These are phyloP conservation scores for Epichloe bromicola DNA, from an alignment of 2,329 filamentous ascomycete species.

Conservation along the genomic window DNA sequence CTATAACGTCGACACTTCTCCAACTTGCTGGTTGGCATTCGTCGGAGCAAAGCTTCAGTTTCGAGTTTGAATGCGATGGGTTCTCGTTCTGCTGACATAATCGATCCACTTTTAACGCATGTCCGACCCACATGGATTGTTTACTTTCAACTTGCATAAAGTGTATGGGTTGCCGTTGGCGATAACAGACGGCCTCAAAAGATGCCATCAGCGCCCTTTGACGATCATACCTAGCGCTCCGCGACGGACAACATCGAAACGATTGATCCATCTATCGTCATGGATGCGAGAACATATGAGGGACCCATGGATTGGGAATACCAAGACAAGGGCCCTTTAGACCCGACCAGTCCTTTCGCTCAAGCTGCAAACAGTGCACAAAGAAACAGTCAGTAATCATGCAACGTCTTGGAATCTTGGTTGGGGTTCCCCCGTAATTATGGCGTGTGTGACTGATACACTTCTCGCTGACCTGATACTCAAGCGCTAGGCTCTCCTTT, in stretches of 20 bases:
- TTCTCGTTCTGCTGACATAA: slow-evolving; percentile 18
- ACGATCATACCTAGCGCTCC: neutral
- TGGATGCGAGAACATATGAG: slow-evolving; percentile 44
- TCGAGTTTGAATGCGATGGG: neutral
- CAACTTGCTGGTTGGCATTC: neutral
- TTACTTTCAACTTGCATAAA: slow-evolving; percentile 17
- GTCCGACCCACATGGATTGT: slow-evolving; percentile 14
- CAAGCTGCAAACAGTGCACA: slow-evolving; percentile 32
- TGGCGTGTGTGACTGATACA: neutral
- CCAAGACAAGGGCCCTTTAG: slow-evolving; percentile 41
- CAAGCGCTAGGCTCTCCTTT: slow-evolving; percentile 26
- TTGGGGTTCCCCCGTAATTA: neutral
- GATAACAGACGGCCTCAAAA: slow-evolving; percentile 7
- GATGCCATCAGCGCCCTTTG: neutral
- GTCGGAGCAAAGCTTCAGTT: neutral
- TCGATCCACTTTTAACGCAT: neutral
- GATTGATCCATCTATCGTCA: slow-evolving; percentile 13
- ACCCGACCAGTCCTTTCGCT: slow-evolving; percentile 49
- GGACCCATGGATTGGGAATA: slow-evolving; percentile 57
- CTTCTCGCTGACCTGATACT: slow-evolving; percentile 10
- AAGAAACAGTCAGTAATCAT: slow-evolving; percentile 27
- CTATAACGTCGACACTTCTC: neutral
- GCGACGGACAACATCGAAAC: neutral
- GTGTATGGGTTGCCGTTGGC: slow-evolving; percentile 15
- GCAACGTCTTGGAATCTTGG: neutral